Base-by-base conservation (phyloP, 2,329 filamentous ascomycete genomes). In the Metarhizium album region DNA sequence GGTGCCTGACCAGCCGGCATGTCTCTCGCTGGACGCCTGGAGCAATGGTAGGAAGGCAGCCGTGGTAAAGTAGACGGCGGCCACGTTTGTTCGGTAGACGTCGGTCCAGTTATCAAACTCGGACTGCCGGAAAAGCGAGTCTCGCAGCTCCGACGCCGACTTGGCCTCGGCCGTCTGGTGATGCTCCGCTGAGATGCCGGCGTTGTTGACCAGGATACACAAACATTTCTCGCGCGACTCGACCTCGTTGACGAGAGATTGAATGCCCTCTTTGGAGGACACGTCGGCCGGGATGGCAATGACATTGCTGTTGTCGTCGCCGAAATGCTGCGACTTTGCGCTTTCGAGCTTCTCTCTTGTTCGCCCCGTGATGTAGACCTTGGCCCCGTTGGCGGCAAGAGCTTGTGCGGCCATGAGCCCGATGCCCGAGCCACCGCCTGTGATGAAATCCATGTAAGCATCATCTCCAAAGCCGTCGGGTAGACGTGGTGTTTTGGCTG, bases 71-170 rank as follows among this genome's bases (percentile, higher is more conserved):
- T 80, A 86, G 51, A 82, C 73, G 53, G 77, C 79, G 31, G 87
- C 79, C 11, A 90, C 86, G 56, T 94, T 90, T 20, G 86, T 87
- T 52, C 80, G 78, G 71, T 86, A 90, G 0, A 80, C 79, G 40
- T 76, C 67, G n/a, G 75, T 75, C 88, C 87, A 93, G 58, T 84
- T 79, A 33, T 87, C 79, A 51, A 86, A 74, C 0, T 70, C 79
- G 2, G 83, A 74, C 42, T 77, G 73, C 47, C 90, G 79, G 69
- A 90, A 93, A 27, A 87, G 71, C 63, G 82, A 80, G 50, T 78
- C 61, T 54, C 75, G 78, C 52, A 83, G 70, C 46, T 78, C 74
- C 49, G 75, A 72, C 1, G 63, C 59, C 0, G 74, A 72, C 0
- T 76, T 73, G 42, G 74, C 72, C 27, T 71, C 70, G 55, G 80